Conservation (phyloP, 345 rosid species). For the Syzygium aromaticum region DNA sequence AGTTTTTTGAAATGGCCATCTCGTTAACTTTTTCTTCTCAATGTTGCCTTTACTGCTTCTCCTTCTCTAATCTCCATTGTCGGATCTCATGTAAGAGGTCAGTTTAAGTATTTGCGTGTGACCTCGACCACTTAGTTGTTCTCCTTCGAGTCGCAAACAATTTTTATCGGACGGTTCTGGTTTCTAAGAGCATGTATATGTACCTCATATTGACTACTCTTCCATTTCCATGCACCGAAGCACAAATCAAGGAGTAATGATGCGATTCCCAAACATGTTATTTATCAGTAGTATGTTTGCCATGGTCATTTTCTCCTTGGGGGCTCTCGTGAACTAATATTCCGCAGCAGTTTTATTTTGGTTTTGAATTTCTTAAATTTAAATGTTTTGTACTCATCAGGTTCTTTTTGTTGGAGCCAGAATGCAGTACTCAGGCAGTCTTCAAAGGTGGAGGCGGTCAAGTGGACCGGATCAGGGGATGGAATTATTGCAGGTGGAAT, state of each 20-base stretch:
- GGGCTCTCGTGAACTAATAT: background rate
- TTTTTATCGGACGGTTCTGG: background rate
- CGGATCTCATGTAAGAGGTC: background rate
- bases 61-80: background rate
- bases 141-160: background rate
- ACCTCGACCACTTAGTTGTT: background rate
- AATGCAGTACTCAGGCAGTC: conserved; percentile 65
- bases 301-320: background rate
- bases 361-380: conserved; percentile 26
- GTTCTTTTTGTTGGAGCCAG: conserved; percentile 99
- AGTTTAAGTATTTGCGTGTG: background rate
- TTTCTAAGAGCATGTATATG: background rate
- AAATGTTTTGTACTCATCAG: conserved; percentile 45
- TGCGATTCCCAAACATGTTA: background rate
- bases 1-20: background rate
- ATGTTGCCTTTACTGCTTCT: background rate
- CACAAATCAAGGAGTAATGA: background rate
- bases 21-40: background rate
- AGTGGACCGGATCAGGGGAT: conserved; percentile 86
- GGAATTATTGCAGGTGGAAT: conserved; percentile 74
- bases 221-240: background rate
- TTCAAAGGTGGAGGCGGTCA: conserved; percentile 64
- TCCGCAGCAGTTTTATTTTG: background rate
- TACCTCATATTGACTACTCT: background rate
- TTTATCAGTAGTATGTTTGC: background rate